Conservation (phyloP, 202 grass and related monocot genomes). For the Schoenoplectus tabernaemontani region DNA sequence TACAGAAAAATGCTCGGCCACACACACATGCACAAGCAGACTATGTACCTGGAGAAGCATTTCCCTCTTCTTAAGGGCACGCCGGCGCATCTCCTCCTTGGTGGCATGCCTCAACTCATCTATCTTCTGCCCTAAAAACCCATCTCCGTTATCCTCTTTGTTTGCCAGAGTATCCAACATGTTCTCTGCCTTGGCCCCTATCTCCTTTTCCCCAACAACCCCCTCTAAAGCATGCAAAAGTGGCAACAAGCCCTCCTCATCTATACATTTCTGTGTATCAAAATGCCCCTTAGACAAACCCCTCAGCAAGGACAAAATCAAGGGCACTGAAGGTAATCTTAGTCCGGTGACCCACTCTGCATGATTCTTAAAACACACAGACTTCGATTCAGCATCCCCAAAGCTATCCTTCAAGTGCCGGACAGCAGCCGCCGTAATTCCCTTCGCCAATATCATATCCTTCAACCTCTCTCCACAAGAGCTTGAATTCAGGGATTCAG, state of each 20-base stretch:
- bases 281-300: constrained; percentile 90
- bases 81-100: constrained; percentile 80
- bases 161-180: constrained; percentile 91
- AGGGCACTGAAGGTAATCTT: constrained; percentile 76
- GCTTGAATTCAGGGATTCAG: constrained; percentile 95
- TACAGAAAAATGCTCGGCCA: constrained; percentile 3
- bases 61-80: constrained; percentile 76
- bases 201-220: constrained; percentile 89
- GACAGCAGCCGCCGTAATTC: constrained; percentile 61
- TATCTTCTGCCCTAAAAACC: constrained; percentile 77
- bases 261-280: constrained; percentile 83
- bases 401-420: constrained; percentile 77
- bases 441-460: constrained; percentile 92
- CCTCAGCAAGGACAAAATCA: constrained; percentile 86
- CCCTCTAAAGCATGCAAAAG: constrained; percentile 90
- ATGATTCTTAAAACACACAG: constrained; percentile 56
- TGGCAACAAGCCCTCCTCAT: constrained; percentile 77
- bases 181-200: constrained; percentile 93
- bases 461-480: constrained; percentile 89
- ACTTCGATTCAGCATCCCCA: constrained; percentile 30
- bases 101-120: constrained; percentile 77
- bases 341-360: constrained; percentile 68
- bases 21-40: background rate
- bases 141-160: constrained; percentile 89
- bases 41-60: constrained; percentile 65